Conservation (phyloP, 2,329 filamentous ascomycete genomes). For the Aquanectria penicillioides region DNA sequence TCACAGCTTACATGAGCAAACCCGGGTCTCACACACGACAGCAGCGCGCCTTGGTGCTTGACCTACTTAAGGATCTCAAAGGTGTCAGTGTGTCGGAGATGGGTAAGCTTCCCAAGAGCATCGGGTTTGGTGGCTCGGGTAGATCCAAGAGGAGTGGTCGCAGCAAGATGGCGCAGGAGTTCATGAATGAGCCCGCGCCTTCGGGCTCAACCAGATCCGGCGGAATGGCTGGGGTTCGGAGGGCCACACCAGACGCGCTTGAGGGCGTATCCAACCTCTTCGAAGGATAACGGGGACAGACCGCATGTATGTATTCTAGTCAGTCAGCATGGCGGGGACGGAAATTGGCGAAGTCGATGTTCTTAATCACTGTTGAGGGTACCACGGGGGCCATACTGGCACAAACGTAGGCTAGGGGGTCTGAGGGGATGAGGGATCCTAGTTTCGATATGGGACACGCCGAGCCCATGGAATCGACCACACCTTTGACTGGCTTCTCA, state of each 20-base stretch:
- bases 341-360: slow-evolving; percentile 5
- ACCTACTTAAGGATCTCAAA: slow-evolving; percentile 85
- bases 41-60: slow-evolving; percentile 83
- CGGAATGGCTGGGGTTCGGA: slow-evolving; percentile 41
- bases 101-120: slow-evolving; percentile 77
- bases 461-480: slow-evolving; percentile 4
- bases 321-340: background rate
- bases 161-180: slow-evolving; percentile 70
- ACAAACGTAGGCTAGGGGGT: background rate
- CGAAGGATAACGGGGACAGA: slow-evolving; percentile 41
- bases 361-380: slow-evolving; percentile 3
- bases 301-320: background rate
- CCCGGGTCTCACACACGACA: slow-evolving; percentile 73
- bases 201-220: slow-evolving; percentile 43
- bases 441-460: background rate
- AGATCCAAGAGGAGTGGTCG: slow-evolving; percentile 42
- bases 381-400: background rate
- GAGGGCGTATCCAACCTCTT: slow-evolving; percentile 67
- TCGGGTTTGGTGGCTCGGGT: slow-evolving; percentile 45
- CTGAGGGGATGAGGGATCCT: background rate
- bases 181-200: slow-evolving; percentile 65
- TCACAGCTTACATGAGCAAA: slow-evolving; percentile 69
- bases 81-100: slow-evolving; percentile 94
- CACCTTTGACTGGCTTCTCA: slow-evolving; percentile 9
- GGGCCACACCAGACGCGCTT: slow-evolving; percentile 59